Conservation (phyloP, 306 rosid species). For the Cucumis melo region DNA sequence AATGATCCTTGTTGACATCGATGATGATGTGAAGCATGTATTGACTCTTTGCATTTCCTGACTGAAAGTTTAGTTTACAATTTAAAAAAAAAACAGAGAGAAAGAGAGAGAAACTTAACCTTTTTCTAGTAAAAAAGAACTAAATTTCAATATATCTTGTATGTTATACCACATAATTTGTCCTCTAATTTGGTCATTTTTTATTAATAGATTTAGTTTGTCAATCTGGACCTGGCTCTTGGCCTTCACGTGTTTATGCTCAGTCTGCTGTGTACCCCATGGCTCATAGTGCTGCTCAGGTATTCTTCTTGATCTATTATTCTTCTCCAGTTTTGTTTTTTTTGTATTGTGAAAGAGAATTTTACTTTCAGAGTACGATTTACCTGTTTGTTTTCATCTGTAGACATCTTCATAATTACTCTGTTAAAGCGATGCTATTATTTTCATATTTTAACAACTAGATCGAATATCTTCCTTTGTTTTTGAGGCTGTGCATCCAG, state of each 20-base stretch:
- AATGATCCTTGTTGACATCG: not conserved
- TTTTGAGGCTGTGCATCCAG: not conserved
- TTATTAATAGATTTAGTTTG: constrained; percentile 73
- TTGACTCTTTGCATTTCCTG: not conserved
- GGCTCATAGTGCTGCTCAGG: constrained; percentile 99
- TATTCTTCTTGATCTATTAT: constrained; percentile 7
- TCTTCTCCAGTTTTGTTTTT: not conserved
- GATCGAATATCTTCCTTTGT: not conserved
- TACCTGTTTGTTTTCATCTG: not conserved
- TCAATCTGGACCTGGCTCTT: constrained; percentile 94
- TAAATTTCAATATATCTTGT: not conserved
- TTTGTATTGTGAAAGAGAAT: not conserved
- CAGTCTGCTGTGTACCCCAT: constrained; percentile 86
- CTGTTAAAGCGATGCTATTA: not conserved
- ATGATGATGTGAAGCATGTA: not conserved
- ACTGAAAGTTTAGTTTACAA: not conserved
- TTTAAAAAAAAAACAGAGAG: too few species aligned
- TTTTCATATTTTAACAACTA: not conserved
- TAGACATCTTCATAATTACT: not conserved
- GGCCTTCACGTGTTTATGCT: constrained; percentile 84
- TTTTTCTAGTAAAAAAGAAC: not conserved
- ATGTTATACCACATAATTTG: not conserved
- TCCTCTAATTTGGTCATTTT: not conserved
- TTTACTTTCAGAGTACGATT: not conserved
- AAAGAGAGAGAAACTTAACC: not conserved